Conservation (phyloP, 345 rosid species). For the Ceriops tagal region DNA sequence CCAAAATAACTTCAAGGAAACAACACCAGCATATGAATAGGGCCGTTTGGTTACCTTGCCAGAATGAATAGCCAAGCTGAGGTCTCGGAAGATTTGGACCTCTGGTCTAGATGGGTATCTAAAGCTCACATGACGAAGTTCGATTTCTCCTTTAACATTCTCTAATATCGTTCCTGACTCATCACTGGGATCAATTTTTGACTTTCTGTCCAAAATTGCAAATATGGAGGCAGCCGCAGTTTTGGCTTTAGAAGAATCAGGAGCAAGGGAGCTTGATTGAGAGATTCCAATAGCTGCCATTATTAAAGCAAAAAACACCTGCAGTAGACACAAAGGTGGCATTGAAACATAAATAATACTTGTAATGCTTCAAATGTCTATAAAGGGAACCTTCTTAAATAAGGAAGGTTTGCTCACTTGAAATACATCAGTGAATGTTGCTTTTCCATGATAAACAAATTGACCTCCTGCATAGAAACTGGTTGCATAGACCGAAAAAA, state of each 20-base stretch:
- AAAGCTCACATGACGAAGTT: constrained; percentile 62
- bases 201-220: constrained; percentile 53
- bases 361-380: not conserved
- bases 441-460: constrained; percentile 46
- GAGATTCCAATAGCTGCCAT: constrained; percentile 62
- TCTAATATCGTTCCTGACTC: constrained; percentile 57
- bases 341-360: not conserved
- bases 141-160: constrained; percentile 65
- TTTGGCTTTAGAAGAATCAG: constrained; percentile 46
- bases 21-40: not conserved
- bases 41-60: constrained; percentile 49
- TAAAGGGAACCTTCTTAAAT: not conserved
- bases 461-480: constrained; percentile 76
- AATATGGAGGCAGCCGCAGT: constrained; percentile 64
- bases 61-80: constrained; percentile 58
- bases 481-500: constrained; percentile 54
- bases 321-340: not conserved
- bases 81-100: constrained; percentile 56
- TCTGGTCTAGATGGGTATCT: constrained; percentile 73
- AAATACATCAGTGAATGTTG: constrained; percentile 57
- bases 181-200: constrained; percentile 63
- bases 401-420: constrained; percentile 35
- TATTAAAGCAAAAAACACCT: constrained; percentile 76
- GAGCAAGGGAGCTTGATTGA: constrained; percentile 63
- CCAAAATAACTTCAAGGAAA: not conserved